These are phyloP conservation scores for Cordyceps javanica DNA, from an alignment of 2,329 filamentous ascomycete genomes.

Conservation along the genomic window DNA sequence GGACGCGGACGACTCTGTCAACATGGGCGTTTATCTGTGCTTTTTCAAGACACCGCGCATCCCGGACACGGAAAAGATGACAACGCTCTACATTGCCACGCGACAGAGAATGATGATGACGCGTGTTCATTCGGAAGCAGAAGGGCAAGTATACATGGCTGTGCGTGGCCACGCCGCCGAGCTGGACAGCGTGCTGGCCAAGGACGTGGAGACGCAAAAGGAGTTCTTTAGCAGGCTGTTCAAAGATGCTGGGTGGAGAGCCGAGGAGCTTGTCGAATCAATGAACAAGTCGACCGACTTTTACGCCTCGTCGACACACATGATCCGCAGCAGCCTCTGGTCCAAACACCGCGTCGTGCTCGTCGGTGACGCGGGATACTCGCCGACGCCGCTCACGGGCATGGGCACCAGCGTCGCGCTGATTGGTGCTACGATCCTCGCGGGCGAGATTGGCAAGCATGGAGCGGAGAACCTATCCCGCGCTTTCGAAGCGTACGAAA, in stretches of 20 bases:
- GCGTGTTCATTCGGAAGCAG: conserved; percentile 21
- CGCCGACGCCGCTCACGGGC: conserved; percentile 37
- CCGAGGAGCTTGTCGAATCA: conserved; percentile 22
- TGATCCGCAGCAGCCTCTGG: conserved; percentile 32
- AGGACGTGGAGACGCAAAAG: conserved; percentile 24
- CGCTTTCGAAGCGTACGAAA: conserved; percentile 15
- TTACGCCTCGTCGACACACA: conserved; percentile 34
- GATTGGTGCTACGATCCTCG: conserved; percentile 44
- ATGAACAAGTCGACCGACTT: conserved; percentile 32
- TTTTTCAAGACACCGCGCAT: conserved; percentile 20
- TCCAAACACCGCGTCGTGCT: conserved; percentile 34
- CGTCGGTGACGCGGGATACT: conserved; percentile 43
- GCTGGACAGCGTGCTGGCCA: conserved; percentile 13
- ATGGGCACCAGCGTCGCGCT: conserved; percentile 39
- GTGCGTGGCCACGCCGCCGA: conserved; percentile 21
- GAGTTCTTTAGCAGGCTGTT: conserved; percentile 26
- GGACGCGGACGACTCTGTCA: neutral
- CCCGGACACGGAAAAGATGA: conserved; percentile 5
- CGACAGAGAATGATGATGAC: conserved; percentile 26
- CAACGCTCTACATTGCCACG: conserved; percentile 24
- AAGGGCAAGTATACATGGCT: conserved; percentile 29
- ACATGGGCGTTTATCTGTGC: conserved; percentile 20
- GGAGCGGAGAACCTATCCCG: neutral
- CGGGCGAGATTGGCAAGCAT: conserved; percentile 35
- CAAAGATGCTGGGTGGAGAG: conserved; percentile 36